Evolutionary conservation across 2,329 filamentous ascomycete genomes (phyloP).

Genomic region (Cryoendolithus antarcticus): DNA sequence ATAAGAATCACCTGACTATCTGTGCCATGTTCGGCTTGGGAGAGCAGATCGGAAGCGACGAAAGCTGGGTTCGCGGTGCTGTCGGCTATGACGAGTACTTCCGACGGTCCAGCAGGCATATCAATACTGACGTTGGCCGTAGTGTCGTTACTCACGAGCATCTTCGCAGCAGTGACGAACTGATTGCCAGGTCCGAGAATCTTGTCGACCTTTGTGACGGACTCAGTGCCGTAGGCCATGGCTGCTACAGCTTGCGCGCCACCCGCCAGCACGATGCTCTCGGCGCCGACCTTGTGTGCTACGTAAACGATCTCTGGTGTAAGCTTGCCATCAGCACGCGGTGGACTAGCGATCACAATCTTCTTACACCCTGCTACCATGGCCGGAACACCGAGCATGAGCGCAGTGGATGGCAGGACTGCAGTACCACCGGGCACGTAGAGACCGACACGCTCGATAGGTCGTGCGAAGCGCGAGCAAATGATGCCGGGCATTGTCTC

Average conservation of each 20-base stretch:
- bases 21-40: slow-evolving; percentile 90
- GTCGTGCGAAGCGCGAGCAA: slow-evolving; percentile 82
- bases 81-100: slow-evolving; percentile 93
- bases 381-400: slow-evolving; percentile 95
- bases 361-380: slow-evolving; percentile 95
- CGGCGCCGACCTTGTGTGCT: slow-evolving; percentile 90
- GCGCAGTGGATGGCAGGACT: slow-evolving; percentile 88
- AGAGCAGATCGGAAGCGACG: slow-evolving; percentile 86
- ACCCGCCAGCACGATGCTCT: slow-evolving; percentile 89
- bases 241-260: slow-evolving; percentile 92
- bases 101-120: slow-evolving; percentile 94
- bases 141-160: slow-evolving; percentile 95
- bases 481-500: slow-evolving; percentile 97
- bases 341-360: slow-evolving; percentile 86
- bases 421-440: slow-evolving; percentile 95
- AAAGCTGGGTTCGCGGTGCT: slow-evolving; percentile 80
- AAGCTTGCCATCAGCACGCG: slow-evolving; percentile 74
- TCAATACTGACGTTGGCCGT: slow-evolving; percentile 92
- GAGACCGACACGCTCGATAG: slow-evolving; percentile 90
- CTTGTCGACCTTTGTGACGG: slow-evolving; percentile 93
- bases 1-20: slow-evolving; percentile 93
- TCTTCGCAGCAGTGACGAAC: slow-evolving; percentile 96
- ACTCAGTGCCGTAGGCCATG: slow-evolving; percentile 94
- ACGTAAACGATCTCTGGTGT: slow-evolving; percentile 97
- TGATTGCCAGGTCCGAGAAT: slow-evolving; percentile 96